Evolutionary conservation across 805 yeast species (phyloP).

Genomic region (Hanseniaspora vineae): DNA sequence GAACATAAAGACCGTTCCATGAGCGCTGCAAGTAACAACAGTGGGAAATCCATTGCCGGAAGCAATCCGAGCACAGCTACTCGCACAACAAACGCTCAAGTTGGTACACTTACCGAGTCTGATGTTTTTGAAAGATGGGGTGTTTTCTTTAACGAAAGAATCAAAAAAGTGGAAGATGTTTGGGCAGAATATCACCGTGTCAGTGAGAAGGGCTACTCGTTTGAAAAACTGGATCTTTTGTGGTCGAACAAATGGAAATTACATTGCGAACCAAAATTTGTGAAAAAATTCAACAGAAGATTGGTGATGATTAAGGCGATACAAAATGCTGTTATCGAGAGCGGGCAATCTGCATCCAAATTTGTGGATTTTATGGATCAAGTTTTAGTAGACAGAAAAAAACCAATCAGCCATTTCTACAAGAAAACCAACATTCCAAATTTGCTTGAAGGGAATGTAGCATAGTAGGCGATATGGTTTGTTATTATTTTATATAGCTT

Average conservation of each 20-base stretch:
- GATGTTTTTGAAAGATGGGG: slow-evolving; percentile 9
- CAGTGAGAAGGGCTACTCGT: slow-evolving; percentile 7
- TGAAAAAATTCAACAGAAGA: slow-evolving; percentile 10
- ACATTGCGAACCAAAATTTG: slow-evolving; percentile 8
- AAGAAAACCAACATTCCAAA: slow-evolving; percentile 8
- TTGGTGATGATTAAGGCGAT: slow-evolving; percentile 7
- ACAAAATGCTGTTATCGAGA: slow-evolving; percentile 4
- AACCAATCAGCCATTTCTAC: slow-evolving; percentile 8
- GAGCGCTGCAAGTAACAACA: too few species aligned
- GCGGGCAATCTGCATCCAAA: slow-evolving; percentile 3
- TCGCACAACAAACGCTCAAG: too few species aligned
- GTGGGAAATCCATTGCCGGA: too few species aligned
- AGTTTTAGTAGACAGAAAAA: slow-evolving; percentile 4
- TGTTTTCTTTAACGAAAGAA: slow-evolving; percentile 8
- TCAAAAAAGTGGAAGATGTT: slow-evolving; percentile 6
- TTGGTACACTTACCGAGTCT: slow-evolving; percentile 3
- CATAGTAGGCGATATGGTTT: too few species aligned
- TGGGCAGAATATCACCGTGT: slow-evolving; percentile 9
- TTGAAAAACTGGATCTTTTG: slow-evolving; percentile 5
- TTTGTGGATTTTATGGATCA: slow-evolving; percentile 5
- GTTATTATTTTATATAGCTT: too few species aligned
- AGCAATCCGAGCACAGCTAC: too few species aligned
- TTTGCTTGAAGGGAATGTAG: background rate
- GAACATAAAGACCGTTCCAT: too few species aligned
- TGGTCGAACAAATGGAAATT: slow-evolving; percentile 10